phyloP scores from a whole-genome alignment of 139 green algal genomes.

The Eudorina sp. region DNA sequence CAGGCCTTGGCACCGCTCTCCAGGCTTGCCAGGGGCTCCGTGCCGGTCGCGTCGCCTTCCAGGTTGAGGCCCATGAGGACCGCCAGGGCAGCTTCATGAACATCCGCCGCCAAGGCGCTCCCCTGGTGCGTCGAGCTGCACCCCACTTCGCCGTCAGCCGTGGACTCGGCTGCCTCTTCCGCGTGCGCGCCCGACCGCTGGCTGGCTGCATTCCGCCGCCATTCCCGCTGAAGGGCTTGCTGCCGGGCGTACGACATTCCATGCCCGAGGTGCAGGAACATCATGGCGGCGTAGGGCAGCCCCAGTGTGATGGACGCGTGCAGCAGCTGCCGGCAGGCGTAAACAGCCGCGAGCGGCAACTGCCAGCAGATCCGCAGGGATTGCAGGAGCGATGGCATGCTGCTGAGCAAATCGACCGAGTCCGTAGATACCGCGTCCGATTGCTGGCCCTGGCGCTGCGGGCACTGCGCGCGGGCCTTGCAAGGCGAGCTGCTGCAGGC shows the following conservation, averaged over 20 bases:
- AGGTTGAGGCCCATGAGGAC: constrained; percentile 7
- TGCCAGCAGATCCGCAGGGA: constrained; percentile 45
- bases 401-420: neutral
- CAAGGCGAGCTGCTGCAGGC: neutral
- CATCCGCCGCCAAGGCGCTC: neutral
- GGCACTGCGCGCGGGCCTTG: too few species aligned
- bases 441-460: neutral
- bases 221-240: constrained; percentile 51
- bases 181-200: neutral
- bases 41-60: neutral
- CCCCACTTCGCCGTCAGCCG: neutral
- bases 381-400: constrained; percentile 7
- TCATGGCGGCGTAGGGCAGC: constrained; percentile 58
- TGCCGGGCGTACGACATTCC: constrained; percentile 62
- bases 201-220: neutral
- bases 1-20: constrained; percentile 1
- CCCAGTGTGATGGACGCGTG: constrained; percentile 29
- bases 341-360: constrained; percentile 5
- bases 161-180: neutral
- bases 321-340: constrained; percentile 40
- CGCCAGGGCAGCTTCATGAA: neutral
- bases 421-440: neutral
- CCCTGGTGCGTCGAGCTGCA: neutral
- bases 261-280: constrained; percentile 66
- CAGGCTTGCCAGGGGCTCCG: neutral